Evolutionary conservation across 2,329 filamentous ascomycete species (phyloP), one percentile per base, ranked within the genome.

Genomic region (Sporothrix sp.): DNA sequence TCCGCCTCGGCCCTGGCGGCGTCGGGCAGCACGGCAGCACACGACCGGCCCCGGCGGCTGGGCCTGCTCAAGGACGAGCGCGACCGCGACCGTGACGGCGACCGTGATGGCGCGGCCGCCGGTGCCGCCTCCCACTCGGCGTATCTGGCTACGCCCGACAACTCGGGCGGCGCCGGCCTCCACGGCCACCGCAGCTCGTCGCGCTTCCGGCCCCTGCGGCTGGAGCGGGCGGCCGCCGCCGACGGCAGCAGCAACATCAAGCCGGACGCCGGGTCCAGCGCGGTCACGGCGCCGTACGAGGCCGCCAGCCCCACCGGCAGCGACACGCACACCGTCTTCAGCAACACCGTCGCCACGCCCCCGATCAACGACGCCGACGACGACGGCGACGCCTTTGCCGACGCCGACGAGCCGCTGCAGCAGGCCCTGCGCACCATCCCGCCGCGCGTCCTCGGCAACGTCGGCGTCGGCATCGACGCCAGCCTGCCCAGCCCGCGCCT

Each of bases 401-500:
- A 77, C 43, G 61, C 65, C 5, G 74, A 78, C 56, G 72, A 76
- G 42, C 69, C 71, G 11, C 65, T 77, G 14, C 69, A 71, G 50
- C 68, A 67, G 60, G 69, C 68, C 20, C 62, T 72, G 52, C 67
- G 71, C 32, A 69, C 69, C 57, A 67, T 72, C 48, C 75, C 70
- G 16, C 63, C 67, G 27, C 72, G 77, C 21, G 70, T 69, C 43
- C 73, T 90, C 45, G 82, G 89, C 60, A 84, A 81, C 42, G 76
- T 84, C 50, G 79, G 82, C 51, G 82, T 84, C 35, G n/a, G n/a
- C n/a, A 86, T 93, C 64, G 91, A 96, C 71, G 88, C 87, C 57
- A 96, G 88, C 67, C 74, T 98, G 55, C 93, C 93, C 48, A 98
- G 93, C 65, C 93, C 93, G 30, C 90, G 93, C 61, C 70, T 98